Conservation (phyloP, 306 rosid species). For the Senna siamea region DNA sequence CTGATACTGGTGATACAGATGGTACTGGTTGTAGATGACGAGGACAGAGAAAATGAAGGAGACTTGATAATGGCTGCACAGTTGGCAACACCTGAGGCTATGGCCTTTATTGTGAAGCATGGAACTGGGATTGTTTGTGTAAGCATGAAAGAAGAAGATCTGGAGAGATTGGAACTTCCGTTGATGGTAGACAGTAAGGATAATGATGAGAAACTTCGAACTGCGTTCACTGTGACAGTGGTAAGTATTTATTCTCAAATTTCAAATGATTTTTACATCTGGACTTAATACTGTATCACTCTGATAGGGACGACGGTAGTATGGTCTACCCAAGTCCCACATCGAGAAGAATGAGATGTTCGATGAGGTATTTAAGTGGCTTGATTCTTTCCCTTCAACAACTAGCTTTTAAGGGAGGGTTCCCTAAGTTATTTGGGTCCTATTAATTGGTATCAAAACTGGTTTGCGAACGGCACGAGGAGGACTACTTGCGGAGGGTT, state of each 20-base stretch:
- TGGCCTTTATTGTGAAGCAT: constrained; percentile 91
- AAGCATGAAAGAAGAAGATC: constrained; percentile 79
- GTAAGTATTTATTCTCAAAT: constrained; percentile 48
- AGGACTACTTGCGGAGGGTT: no score
- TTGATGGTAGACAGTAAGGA: constrained; percentile 79
- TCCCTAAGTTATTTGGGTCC: no score
- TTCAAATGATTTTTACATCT: constrained; percentile 11
- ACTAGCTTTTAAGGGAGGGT: no score
- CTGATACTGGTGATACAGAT: constrained; percentile 51
- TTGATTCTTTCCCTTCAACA: no score
- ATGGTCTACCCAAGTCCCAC: no score
- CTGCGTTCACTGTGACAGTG: constrained; percentile 89
- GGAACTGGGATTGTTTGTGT: constrained; percentile 92
- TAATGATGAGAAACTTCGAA: constrained; percentile 72
- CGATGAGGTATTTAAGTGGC: no score
- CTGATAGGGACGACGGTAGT: no score
- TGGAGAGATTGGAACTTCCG: constrained; percentile 82
- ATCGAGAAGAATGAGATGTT: no score
- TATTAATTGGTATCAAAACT: no score
- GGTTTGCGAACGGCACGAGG: no score
- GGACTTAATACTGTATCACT: constrained; percentile 13
- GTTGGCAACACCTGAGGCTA: constrained; percentile 86
- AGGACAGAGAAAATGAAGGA: constrained; percentile 94
- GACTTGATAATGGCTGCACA: constrained; percentile 91
- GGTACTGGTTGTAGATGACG: constrained; percentile 87